Evolutionary conservation across 2,329 filamentous ascomycete species (phyloP), one percentile per base, ranked within the genome.

Genomic region (Cercospora berteroae): DNA sequence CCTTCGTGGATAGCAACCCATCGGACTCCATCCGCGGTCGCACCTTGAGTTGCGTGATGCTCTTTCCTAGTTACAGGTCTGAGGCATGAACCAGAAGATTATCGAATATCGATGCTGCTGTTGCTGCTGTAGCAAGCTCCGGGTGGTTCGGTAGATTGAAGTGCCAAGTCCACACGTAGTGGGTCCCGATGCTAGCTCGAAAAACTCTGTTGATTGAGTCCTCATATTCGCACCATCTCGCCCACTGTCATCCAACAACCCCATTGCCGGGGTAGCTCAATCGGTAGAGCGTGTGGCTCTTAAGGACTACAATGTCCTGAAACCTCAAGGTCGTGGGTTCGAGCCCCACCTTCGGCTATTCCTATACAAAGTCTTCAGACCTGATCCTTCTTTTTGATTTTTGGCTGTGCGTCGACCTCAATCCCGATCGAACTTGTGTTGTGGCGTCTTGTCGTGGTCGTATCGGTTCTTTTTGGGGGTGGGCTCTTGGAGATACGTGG

Each of bases 211-310:
- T 33, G 10, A 31, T n/a, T 33, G 52, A 33, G 52, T 27, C 52
- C 5, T 25, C 29, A 31, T 57, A 57, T 8, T 31, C 5, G 6
- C 52, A 20, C 4, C 27, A 2, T 8, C 3, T 12, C 13, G 9
- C 7, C 5, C 8, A 18, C 4, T 13, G 20, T 31, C 25, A 29
- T 29, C 52, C 52, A 57, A 57, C 52, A 57, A 31, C 48, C 48
- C 48, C 48, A 52, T 44, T 72, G 81, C 81, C 80, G 77, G 81
- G 80, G 79, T 82, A 83, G 81, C 81, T 83, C 81, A 83, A 83
- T 83, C 80, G 81, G 80, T 79, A 82, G 81, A 82, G 81, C 80
- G 80, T 73, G 70, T 73, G 71, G 71, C 71, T 73, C 70, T 73
- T 72, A 72, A 52, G 27, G 58, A 58, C 36, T 12, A 44, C n/a